phyloP scores from a whole-genome alignment of 2,329 filamentous ascomycete genomes.

The Trichoderma atroviride region DNA sequence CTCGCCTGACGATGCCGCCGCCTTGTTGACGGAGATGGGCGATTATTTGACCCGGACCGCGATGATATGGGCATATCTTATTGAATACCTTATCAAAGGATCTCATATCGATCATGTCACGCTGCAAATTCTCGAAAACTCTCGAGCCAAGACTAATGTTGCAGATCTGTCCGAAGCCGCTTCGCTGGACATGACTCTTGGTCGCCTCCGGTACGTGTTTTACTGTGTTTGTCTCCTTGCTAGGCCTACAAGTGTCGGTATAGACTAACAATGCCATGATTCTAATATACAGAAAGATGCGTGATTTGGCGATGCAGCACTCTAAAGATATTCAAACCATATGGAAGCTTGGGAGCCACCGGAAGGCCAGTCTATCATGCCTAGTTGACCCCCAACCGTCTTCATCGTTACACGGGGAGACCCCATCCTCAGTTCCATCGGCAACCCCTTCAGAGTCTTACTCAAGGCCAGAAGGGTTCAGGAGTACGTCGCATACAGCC shows the following conservation, averaged over 20 bases:
- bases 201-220: conserved; percentile 38
- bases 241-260: neutral
- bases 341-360: conserved; percentile 34
- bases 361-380: conserved; percentile 27
- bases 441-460: conserved; percentile 27
- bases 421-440: conserved; percentile 12
- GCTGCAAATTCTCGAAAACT: conserved; percentile 36
- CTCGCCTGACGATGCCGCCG: conserved; percentile 31
- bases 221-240: neutral
- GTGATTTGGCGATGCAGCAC: conserved; percentile 40
- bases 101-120: conserved; percentile 39
- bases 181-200: conserved; percentile 39
- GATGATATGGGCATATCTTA: conserved; percentile 39
- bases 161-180: conserved; percentile 37
- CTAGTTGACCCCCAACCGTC: conserved; percentile 30
- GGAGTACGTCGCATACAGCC: conserved; percentile 28
- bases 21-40: conserved; percentile 41
- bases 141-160: conserved; percentile 32
- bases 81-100: conserved; percentile 40
- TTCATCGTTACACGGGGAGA: conserved; percentile 33
- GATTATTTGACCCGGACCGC: conserved; percentile 43
- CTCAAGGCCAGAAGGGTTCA: conserved; percentile 28
- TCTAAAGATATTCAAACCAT: conserved; percentile 40
- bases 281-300: conserved; percentile 38
- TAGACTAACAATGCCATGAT: conserved; percentile 21